Evolutionary conservation across 495 filamentous ascomycete genomes (phyloP), one percentile per base, ranked within the genome.

Genomic region (Trichoderma reesei): DNA sequence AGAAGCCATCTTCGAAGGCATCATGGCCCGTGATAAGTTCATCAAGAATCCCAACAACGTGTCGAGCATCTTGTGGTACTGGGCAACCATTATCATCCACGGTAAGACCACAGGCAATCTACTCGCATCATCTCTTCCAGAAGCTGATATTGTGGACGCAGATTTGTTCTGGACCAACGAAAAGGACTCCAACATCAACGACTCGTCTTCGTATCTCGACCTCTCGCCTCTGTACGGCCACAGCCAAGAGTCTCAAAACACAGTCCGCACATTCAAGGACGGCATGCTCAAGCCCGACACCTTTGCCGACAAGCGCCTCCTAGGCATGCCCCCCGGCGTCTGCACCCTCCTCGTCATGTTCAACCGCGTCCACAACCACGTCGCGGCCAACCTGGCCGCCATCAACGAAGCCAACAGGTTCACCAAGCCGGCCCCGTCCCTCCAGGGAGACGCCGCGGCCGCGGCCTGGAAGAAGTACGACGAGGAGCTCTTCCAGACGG

Each of bases 61-160:
- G 20, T 96, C 91, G 1, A 93, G 89, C 69, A 81, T 96, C 63
- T 76, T 97, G 13, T 97, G 92, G 80, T 92, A 97, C 67, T 83
- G 92, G 71, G 92, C 91, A 7, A 89, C 86, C 16, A 90, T 96
- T 63, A 92, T 96, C 66, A 96, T 94, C 69, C 92, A 96, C 67
- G 88, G 78, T 72, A 59, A 63, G 67, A n/a, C n/a, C n/a, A n/a
- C n/a, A n/a, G n/a, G n/a, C n/a, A n/a, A n/a, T 63, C 11, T 34
- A 8, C 3, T 48, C 8, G 16, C 3, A 26, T 18, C 2, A 26
- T 20, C n/a, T 7, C n/a, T 4, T 18, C 8, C n/a, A n/a, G 38
- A 16, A 39, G n/a, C 33, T 7, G n/a, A 33, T 33, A 31, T 13
- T 14, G 16, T 14, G 38, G 14, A 20, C 33, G 7, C 13, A 76